Evolutionary conservation across 306 rosid genomes (phyloP), one percentile per base, ranked within the genome.

Genomic region (Psophocarpus tetragonolobus): DNA sequence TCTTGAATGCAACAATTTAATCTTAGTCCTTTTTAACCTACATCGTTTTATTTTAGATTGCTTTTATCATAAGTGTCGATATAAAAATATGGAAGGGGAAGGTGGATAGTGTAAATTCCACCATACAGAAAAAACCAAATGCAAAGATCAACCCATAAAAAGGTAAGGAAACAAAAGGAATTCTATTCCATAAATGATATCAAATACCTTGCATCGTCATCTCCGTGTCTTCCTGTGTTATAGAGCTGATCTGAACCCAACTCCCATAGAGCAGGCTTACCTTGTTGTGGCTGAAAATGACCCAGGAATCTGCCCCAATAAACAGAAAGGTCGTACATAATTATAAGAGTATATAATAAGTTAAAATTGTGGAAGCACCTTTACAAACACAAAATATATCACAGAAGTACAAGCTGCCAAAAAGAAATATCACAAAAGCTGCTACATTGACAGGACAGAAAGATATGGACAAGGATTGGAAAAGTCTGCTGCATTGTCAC

Each of bases 211-310:
- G 83, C 67, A 79, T 83, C 81, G 6, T 82, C 87, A 72, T 82
- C 87, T 71, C 65, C 81, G 23, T 58, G 81, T 76, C 82, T 90
- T 84, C 92, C 88, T 44, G 87, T 70, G 73, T 84, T 84, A 62
- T 79, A 78, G 81, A 88, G 96, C 71, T 93, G 97, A 82, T 96
- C 94, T 10, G 97, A 87, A 80, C 84, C 91, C 85, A 93, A 78
- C 62, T 92, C 99, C 99, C 99, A 96, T 5, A 96, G 79, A 68
- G 95, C 90, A 75, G 98, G 90, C 84, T 81, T 88, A 67, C 91
- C 93, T 39, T 61, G 89, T 69, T 82, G 97, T 23, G 99, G 98
- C 74, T 93, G 96, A 79, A 83, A 88, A 88, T 92, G 85, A 47
- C 99, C 98, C 79, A 93, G 84, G 85, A 96, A 96, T 66, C 98